phyloP scores from a whole-genome alignment of 2,329 filamentous ascomycete genomes.

The Ophioceras dolichostomum region DNA sequence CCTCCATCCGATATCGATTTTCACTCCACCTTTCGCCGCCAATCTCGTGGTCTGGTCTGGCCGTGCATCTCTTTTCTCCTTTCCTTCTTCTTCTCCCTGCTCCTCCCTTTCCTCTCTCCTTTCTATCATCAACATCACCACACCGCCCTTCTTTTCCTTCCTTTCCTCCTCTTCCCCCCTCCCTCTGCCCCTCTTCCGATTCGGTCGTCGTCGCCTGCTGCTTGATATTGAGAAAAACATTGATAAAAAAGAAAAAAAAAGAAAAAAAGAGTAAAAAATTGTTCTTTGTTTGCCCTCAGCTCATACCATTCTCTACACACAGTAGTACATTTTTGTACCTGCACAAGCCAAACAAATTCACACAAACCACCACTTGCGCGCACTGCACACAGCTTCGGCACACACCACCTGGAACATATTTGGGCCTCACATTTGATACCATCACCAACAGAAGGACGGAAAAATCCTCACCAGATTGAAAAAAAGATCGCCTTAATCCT shows the following conservation, averaged over 20 bases:
- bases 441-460: background rate
- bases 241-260: conserved; percentile 9
- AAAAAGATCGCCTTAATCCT: conserved; percentile 20
- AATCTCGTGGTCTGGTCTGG: background rate
- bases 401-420: background rate
- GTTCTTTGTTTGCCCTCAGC: conserved; percentile 6
- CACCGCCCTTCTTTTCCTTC: conserved; percentile 14
- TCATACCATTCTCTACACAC: background rate
- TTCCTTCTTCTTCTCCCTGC: conserved; percentile 15
- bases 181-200: conserved; percentile 18
- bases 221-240: conserved; percentile 7
- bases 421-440: background rate
- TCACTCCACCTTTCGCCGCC: no score
- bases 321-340: conserved; percentile 1
- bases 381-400: background rate
- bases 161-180: conserved; percentile 16
- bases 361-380: background rate
- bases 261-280: conserved; percentile 12
- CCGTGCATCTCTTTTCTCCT: background rate
- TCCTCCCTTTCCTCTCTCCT: conserved; percentile 8
- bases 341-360: background rate
- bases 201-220: conserved; percentile 17
- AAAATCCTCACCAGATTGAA: conserved; percentile 6
- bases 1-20: no score
- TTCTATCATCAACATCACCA: conserved; percentile 9